phyloP scores from a whole-genome alignment of 1,139 yeast species.

The Scheffersomyces parashehatae region DNA sequence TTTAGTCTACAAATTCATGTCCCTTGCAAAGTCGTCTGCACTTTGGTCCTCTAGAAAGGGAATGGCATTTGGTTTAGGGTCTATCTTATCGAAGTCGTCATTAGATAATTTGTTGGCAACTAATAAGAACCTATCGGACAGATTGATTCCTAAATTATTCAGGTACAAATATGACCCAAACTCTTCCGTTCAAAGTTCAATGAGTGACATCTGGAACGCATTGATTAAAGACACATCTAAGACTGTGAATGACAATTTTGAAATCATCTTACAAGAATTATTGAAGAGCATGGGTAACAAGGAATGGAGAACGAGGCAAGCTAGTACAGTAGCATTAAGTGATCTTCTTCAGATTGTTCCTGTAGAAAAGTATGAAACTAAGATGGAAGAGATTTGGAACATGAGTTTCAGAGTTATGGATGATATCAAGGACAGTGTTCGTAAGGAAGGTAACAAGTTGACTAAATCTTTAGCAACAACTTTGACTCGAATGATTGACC shows the following conservation, averaged over 20 bases:
- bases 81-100: conserved; percentile 76
- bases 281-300: conserved; percentile 71
- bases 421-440: conserved; percentile 91
- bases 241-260: conserved; percentile 55
- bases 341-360: conserved; percentile 69
- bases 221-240: conserved; percentile 62
- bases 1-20: conserved; percentile 91
- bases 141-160: conserved; percentile 78
- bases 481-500: conserved; percentile 59
- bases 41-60: conserved; percentile 94
- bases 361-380: conserved; percentile 51
- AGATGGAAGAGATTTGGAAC: conserved; percentile 74
- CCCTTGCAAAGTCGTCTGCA: conserved; percentile 83
- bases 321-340: conserved; percentile 73
- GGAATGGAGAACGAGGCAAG: conserved; percentile 95
- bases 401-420: conserved; percentile 90
- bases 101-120: conserved; percentile 61
- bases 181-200: conserved; percentile 69
- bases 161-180: conserved; percentile 87
- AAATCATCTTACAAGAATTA: conserved; percentile 63
- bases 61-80: conserved; percentile 89
- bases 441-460: conserved; percentile 73
- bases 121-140: conserved; percentile 54
- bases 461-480: conserved; percentile 68
- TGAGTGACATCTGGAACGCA: conserved; percentile 87